phyloP scores from a whole-genome alignment of 371 early-diverging fungal genomes.

The Mucor racemosus region DNA sequence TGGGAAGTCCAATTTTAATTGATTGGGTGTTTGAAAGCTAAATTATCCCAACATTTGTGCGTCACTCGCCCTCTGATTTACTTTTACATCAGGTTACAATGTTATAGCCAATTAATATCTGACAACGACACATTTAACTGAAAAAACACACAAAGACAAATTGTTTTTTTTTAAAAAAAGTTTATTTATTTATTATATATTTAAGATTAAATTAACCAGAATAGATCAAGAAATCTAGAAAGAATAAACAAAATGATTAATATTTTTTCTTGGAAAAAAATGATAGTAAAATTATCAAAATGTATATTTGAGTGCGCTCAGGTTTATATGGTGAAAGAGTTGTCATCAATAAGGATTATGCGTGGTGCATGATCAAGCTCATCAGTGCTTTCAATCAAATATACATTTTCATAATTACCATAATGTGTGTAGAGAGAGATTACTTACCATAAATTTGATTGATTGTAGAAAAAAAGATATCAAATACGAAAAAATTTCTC shows the following conservation, averaged over 20 bases:
- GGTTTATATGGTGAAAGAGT: conserved; percentile 28
- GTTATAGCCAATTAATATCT: neutral
- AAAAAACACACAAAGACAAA: neutral
- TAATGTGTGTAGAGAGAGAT: neutral
- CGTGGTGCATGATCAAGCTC: conserved; percentile 49
- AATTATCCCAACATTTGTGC: neutral
- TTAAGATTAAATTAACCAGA: neutral
- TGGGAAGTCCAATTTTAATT: neutral
- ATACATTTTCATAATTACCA: neutral
- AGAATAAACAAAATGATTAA: neutral
- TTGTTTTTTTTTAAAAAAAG: neutral
- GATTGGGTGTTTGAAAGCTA: neutral
- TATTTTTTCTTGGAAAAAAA: neutral
- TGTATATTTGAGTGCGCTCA: conserved; percentile 18
- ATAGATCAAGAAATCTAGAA: neutral
- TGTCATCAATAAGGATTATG: conserved; percentile 43
- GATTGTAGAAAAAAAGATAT: neutral
- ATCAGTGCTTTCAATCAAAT: conserved; percentile 25
- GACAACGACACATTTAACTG: neutral
- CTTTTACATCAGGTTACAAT: too few species aligned
- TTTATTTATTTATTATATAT: neutral
- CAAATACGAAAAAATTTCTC: neutral
- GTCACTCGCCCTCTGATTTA: neutral
- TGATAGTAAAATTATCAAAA: neutral
- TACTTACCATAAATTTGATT: conserved; percentile 8